phyloP scores from a whole-genome alignment of 257 asterid species.

The Plantago major region DNA sequence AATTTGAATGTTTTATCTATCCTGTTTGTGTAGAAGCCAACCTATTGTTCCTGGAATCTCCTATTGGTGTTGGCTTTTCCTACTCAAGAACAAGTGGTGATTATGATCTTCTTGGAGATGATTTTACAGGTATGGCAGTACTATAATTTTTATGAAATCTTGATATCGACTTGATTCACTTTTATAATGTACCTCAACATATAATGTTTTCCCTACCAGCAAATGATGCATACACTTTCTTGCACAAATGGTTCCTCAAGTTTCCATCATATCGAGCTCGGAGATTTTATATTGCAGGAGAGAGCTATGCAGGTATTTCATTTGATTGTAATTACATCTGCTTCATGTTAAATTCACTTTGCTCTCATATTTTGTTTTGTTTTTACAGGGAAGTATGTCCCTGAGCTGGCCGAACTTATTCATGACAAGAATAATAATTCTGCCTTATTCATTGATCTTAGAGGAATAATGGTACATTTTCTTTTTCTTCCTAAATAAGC shows the following conservation, averaged over 20 bases:
- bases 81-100: slow-evolving; percentile 68
- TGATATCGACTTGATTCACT: background rate
- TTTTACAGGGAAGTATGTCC: slow-evolving; percentile 64
- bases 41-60: slow-evolving; percentile 84
- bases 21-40: slow-evolving; percentile 71
- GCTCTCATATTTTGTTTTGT: background rate
- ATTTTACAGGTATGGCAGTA: slow-evolving; percentile 56
- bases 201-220: slow-evolving; percentile 33
- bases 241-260: slow-evolving; percentile 78
- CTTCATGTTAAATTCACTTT: background rate
- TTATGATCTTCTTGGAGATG: slow-evolving; percentile 71
- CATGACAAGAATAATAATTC: slow-evolving; percentile 58
- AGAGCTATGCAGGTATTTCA: slow-evolving; percentile 77
- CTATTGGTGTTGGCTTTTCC: slow-evolving; percentile 89
- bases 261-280: slow-evolving; percentile 64
- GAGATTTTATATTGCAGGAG: slow-evolving; percentile 76
- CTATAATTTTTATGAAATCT: background rate
- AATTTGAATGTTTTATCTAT: background rate
- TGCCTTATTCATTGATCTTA: slow-evolving; percentile 62
- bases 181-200: background rate
- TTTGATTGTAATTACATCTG: background rate
- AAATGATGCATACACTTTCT: slow-evolving; percentile 79
- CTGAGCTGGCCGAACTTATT: slow-evolving; percentile 82
- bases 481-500: background rate
- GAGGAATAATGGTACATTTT: slow-evolving; percentile 71